Evolutionary conservation across 78 protist species (phyloP).

Genomic region (Goniomonas avonlea): DNA sequence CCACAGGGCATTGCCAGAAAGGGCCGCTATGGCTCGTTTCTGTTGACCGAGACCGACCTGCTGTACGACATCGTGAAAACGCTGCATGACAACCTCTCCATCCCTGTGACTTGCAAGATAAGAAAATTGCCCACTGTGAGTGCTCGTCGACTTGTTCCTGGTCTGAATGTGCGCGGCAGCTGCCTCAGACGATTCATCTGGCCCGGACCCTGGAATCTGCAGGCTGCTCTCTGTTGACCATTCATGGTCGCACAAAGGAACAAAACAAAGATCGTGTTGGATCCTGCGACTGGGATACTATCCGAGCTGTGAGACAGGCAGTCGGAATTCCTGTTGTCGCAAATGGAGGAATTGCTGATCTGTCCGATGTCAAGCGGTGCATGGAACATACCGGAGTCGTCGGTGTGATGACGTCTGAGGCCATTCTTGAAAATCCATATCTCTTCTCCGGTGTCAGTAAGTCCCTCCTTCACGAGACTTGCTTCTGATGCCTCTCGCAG

Average conservation of each 20-base stretch:
- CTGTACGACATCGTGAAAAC: background rate
- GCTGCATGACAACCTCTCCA: too few species aligned
- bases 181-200: too few species aligned
- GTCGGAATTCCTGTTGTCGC: conserved; percentile 63
- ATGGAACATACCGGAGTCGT: conserved; percentile 47
- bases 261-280: conserved; percentile 4
- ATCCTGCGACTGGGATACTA: conserved; percentile 52
- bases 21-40: conserved; percentile 50
- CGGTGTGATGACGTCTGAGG: conserved; percentile 58
- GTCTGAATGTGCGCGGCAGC: too few species aligned
- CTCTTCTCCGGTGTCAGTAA: too few species aligned
- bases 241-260: conserved; percentile 8
- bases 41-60: conserved; percentile 21
- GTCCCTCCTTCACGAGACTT: too few species aligned
- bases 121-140: too few species aligned
- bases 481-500: too few species aligned
- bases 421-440: background rate
- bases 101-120: too few species aligned
- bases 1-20: conserved; percentile 33
- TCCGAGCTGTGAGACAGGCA: conserved; percentile 31
- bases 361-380: conserved; percentile 35
- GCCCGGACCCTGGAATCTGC: too few species aligned
- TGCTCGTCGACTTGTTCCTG: too few species aligned
- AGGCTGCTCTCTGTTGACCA: too few species aligned
- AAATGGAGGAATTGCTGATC: conserved; percentile 55